phyloP scores from a whole-genome alignment of 1,139 yeast genomes.

The Saccharomyces hybrid region DNA sequence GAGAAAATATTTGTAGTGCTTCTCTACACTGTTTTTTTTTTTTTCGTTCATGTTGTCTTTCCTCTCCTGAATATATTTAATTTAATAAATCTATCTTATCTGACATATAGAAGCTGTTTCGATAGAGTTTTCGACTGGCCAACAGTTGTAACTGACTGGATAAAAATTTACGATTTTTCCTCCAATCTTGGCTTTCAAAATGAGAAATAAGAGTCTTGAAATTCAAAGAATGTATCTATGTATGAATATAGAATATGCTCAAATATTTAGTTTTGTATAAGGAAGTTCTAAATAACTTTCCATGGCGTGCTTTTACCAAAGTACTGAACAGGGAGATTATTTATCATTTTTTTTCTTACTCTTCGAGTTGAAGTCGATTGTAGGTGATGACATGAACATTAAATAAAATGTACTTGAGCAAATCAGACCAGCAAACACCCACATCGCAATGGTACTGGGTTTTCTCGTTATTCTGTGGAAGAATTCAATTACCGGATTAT shows the following conservation, averaged over 20 bases:
- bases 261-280: not conserved
- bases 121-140: not conserved
- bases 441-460: conserved; percentile 27
- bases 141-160: not conserved
- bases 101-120: not conserved
- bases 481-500: conserved; percentile 25
- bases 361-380: conserved; percentile 1
- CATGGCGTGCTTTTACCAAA: not conserved
- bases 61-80: not conserved
- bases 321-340: not conserved
- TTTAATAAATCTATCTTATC: not conserved
- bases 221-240: no score
- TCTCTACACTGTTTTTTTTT: not conserved
- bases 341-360: not conserved
- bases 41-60: not conserved
- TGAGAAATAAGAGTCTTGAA: no score
- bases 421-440: conserved; percentile 30
- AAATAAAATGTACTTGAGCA: conserved; percentile 23
- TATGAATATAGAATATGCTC: no score
- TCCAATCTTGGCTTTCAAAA: not conserved
- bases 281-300: no score
- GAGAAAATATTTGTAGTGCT: not conserved
- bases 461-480: conserved; percentile 18
- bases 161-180: not conserved
- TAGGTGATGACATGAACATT: conserved; percentile 11